Conservation (phyloP, 352 stramenopile species). For the Aphanomyces astaci region DNA sequence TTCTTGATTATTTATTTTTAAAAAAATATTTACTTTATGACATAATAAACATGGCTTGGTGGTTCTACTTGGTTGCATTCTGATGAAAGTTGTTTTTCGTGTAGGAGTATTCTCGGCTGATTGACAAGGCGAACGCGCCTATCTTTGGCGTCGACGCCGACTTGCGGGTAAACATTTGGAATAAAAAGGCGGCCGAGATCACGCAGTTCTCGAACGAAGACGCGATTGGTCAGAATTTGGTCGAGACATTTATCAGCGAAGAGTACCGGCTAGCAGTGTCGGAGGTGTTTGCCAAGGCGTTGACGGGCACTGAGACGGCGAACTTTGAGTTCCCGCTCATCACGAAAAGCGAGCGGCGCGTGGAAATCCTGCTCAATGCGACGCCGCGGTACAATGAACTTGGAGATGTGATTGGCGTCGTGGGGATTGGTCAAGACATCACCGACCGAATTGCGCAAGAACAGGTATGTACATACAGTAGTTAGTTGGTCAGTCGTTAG, state of each 20-base stretch:
- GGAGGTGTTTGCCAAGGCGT: slow-evolving; percentile 20
- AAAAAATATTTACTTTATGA: too few relatives aligned
- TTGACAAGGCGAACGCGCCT: slow-evolving; percentile 25
- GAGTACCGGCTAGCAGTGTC: slow-evolving; percentile 44
- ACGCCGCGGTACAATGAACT: slow-evolving; percentile 32
- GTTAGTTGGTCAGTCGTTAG: too few relatives aligned
- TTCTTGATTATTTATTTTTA: too few relatives aligned
- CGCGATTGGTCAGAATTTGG: slow-evolving; percentile 38
- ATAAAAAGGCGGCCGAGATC: slow-evolving; percentile 82
- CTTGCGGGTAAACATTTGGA: slow-evolving; percentile 86
- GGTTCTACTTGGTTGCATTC: too few relatives aligned
- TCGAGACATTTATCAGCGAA: slow-evolving; percentile 49
- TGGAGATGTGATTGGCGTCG: slow-evolving; percentile 35
- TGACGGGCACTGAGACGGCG: slow-evolving; percentile 32
- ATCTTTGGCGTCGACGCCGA: slow-evolving; percentile 53
- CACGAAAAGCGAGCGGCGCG: slow-evolving; percentile 37
- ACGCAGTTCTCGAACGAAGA: slow-evolving; percentile 74
- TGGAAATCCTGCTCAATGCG: slow-evolving; percentile 31
- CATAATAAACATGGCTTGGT: too few relatives aligned
- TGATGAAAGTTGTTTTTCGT: too few relatives aligned
- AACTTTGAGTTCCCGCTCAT: slow-evolving; percentile 82
- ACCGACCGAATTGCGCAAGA: slow-evolving; percentile 52
- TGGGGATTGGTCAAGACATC: slow-evolving; percentile 62
- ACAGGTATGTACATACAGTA: slow-evolving; percentile 23
- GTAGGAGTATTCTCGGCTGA: slow-evolving; percentile 67